Evolutionary conservation across 2,329 filamentous ascomycete species (phyloP), one percentile per base, ranked within the genome.

Genomic region (Sporothrix dimorphospora): DNA sequence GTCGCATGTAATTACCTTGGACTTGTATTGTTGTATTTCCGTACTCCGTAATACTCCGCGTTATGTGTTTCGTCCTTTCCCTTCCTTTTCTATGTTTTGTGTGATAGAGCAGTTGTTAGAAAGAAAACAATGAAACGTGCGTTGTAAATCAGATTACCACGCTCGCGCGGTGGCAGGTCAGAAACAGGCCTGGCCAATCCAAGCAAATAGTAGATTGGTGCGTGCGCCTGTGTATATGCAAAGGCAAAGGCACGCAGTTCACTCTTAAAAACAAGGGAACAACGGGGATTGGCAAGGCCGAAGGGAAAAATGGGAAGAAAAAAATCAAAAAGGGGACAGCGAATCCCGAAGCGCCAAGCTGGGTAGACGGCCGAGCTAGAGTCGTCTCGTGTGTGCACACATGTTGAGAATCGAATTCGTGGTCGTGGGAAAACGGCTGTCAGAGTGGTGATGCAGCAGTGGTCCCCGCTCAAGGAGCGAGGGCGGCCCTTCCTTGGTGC

Each of bases 161-260:
- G 51, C 51, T 24, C 12, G 30, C 49, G 8, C 19, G 6, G 12
- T 42, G 59, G 11, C 38, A 30, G 16, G 8, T 47, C 11, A 49
- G 40, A 49, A 27, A 66, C 14, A 34, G 61, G n/a, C n/a, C n/a
- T n/a, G n/a, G n/a, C 40, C 59, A 45, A 47, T 66, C 24, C 24
- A 21, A 66, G 63, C 40, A 49, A 4, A 49, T 11, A 66, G 63
- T 24, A 49, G 8, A 49, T 11, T 45, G 42, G 40, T 45, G 14
- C 40, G 61, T 45, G 61, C 61, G 61, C 21, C 14, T n/a, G 9
- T 49, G 63, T 42, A 66, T 66, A 66, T 66, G 42, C 45, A 66
- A 34, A 66, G 4, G 27, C 24, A 49, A 66, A n/a, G 42, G 42
- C 57, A 21, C 38, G 34, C 38, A 24, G 19, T 3, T 40, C 57